Conservation (phyloP, 352 stramenopile genomes). For the Phytophthora podocarpi region DNA sequence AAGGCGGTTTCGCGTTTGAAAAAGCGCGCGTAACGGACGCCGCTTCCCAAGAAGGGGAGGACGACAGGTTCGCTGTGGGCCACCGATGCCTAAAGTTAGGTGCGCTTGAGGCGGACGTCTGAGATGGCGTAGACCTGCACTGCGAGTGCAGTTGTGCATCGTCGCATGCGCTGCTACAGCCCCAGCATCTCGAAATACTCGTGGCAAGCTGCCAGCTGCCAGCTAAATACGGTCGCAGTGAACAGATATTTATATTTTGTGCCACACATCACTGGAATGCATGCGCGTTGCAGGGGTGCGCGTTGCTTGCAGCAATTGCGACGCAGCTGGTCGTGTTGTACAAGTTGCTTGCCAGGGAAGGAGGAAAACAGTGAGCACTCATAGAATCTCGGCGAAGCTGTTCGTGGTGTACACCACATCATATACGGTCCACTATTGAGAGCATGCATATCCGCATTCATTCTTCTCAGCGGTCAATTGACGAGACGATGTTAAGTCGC, state of each 20-base stretch:
- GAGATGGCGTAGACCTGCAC: neutral
- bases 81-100: constrained; percentile 14
- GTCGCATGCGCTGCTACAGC: constrained; percentile 1
- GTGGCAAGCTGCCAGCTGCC: neutral
- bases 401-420: constrained; percentile 13
- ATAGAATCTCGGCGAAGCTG: neutral
- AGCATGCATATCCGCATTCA: constrained; percentile 19
- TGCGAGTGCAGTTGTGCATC: constrained; percentile 1
- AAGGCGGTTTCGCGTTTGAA: constrained; percentile 36
- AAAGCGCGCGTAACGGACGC: constrained; percentile 41
- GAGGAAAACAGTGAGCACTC: too few species aligned
- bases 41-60: constrained; percentile 20
- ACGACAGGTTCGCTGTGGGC: neutral
- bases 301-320: too few species aligned
- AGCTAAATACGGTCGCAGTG: neutral
- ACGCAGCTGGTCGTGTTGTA: too few species aligned
- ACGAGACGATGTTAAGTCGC: constrained; percentile 28
- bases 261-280: neutral
- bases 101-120: neutral
- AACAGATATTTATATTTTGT: constrained; percentile 12
- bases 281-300: neutral
- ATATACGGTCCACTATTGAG: constrained; percentile 13
- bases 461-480: constrained; percentile 21
- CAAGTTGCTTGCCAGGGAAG: neutral
- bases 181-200: neutral